phyloP scores from a whole-genome alignment of 2,329 filamentous ascomycete genomes.

The Penicillium sp. region DNA sequence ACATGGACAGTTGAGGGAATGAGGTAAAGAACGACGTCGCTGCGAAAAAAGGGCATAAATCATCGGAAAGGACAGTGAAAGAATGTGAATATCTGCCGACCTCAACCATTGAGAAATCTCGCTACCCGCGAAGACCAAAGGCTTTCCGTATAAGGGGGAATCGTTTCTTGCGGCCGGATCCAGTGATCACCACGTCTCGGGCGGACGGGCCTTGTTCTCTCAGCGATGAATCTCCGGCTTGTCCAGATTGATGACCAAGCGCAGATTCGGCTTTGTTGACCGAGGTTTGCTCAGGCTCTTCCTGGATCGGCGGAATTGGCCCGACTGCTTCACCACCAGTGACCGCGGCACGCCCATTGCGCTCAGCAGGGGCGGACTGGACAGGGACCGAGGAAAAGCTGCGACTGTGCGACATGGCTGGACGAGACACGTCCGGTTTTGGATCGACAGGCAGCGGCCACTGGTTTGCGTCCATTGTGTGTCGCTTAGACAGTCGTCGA shows the following conservation, averaged over 20 bases:
- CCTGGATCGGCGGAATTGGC: conserved; percentile 5
- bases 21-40: no score
- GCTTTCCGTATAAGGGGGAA: conserved; percentile 42
- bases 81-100: not conserved
- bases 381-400: conserved; percentile 5
- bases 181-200: conserved; percentile 30
- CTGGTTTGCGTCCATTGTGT: conserved; percentile 11
- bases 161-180: conserved; percentile 41
- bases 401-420: conserved; percentile 9
- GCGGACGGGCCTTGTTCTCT: conserved; percentile 14
- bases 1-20: no score
- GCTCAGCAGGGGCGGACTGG: not conserved
- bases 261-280: conserved; percentile 4
- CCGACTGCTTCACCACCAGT: conserved; percentile 5
- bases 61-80: not conserved
- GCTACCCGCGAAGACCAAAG: conserved; percentile 33
- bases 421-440: conserved; percentile 3
- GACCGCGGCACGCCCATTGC: conserved; percentile 10
- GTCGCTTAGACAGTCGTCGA: conserved; percentile 24
- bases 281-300: conserved; percentile 8
- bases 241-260: conserved; percentile 10
- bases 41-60: conserved; percentile 3
- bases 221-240: conserved; percentile 10
- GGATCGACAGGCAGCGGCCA: conserved; percentile 23
- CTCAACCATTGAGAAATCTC: not conserved